A percentile compares a stretch with the other conserved stretches of the same genome.
Conservation (phyloP, 2,329 filamentous ascomycete genomes). For the Claviceps capensis region DNA sequence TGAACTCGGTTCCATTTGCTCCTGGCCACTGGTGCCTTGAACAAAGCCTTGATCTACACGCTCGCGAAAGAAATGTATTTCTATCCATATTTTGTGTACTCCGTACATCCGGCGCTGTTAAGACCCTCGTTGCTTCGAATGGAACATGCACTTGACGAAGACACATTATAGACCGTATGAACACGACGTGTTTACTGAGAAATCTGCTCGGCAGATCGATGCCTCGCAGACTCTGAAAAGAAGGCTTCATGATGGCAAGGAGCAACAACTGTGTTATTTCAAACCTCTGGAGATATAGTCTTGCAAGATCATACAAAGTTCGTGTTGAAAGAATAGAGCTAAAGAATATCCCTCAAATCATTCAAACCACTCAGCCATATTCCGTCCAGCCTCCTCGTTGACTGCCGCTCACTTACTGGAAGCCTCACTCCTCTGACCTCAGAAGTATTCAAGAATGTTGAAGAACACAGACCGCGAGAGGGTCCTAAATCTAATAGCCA, state of each 20-base stretch:
- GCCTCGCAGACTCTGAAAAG: neutral
- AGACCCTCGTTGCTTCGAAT: too few relatives aligned
- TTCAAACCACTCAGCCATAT: neutral
- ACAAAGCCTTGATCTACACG: too few relatives aligned
- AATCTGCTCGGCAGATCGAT: neutral
- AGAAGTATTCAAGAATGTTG: neutral
- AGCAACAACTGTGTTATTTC: conserved; percentile 1
- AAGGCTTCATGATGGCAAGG: neutral
- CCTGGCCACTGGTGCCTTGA: too few relatives aligned
- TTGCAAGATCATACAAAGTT: conserved; percentile 8
- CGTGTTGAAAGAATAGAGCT: neutral
- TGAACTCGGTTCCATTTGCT: too few relatives aligned
- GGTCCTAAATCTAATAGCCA: neutral
- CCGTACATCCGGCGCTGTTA: too few relatives aligned
- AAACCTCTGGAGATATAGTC: neutral
- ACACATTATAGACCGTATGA: too few relatives aligned
- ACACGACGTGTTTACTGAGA: too few relatives aligned
- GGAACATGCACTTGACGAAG: too few relatives aligned
- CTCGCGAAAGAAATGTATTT: too few relatives aligned
- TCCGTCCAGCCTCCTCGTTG: neutral
- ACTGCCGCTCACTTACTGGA: too few relatives aligned
- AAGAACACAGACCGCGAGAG: neutral
- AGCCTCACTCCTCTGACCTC: too few relatives aligned
- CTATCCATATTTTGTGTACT: too few relatives aligned
- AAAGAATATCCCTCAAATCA: neutral